Base-by-base conservation (phyloP, 2,329 filamentous ascomycete genomes). In the Botryotinia calthae region DNA sequence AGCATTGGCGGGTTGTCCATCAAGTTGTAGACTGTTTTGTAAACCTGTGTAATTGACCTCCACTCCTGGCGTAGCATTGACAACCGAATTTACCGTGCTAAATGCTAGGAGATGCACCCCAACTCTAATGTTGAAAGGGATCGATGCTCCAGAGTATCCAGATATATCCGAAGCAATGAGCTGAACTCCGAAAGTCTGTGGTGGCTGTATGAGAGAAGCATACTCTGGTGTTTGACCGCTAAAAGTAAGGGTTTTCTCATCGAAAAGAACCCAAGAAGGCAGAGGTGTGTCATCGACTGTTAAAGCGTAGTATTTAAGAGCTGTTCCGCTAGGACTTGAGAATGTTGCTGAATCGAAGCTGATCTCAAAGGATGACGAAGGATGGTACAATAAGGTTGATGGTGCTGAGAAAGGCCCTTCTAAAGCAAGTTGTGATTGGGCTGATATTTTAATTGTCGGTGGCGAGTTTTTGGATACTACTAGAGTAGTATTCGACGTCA, bases 211-310 rank as follows among this genome's bases (percentile, higher is more conserved):
- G 16, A 91, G 84, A 42, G 88, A 89, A 73, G 88, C 86, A 64
- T 89, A 84, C 0, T 89, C 83, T 1, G 93, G 94, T 2, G 91
- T 91, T 48, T 83, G 87, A 37, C 94, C 94, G 1, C 87, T 88
- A 77, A 97, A 97, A 0, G 85, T 86, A 56, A 97, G 83, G 0
- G 82, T 85, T 2, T 80, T 80, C 1, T 87, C 80, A 76, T 96
- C 87, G 78, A 97, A 97, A n/a, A 84, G 83, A 62, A 97, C 84
- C 94, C 94, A 97, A 0, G 93, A 90, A 31, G 94, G 94, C 51
- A 97, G 83, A 51, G 94, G 94, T n/a, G 92, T 93, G 78, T 93
- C 92, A 78, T 95, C 88, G 8, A 85, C 86, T 6, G 93, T 91
- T 4, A 91, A 89, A 14, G 93, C 93, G 79, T 96, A 95, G 81